Evolutionary conservation across 116 monocot genomes (phyloP), one percentile per base, ranked within the genome.

Genomic region (Phalaenopsis hybrid): DNA sequence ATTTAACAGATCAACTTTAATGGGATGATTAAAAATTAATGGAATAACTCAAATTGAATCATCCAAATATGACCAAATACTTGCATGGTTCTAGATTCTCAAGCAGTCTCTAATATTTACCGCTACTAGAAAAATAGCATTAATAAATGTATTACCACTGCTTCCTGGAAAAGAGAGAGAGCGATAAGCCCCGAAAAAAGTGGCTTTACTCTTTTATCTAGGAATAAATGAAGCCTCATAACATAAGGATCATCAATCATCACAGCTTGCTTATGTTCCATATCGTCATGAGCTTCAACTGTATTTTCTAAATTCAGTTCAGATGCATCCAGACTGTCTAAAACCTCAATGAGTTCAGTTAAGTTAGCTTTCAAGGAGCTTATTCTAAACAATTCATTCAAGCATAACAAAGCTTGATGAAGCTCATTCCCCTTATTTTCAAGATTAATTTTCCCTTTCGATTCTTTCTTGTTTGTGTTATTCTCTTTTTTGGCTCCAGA

Each of bases 361-460:
- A 89, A 74, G 11, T 85, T 6, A 80, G 75, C 82, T 52, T 79
- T 83, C 0, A 74, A 74, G 45, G 75, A 68, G 80, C 74, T 88
- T 74, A 88, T 41, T 61, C 82, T 90, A 67, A 93, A 83, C 73
- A 95, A 79, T 72, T 93, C 92, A 59, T 87, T 90, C 81, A 98
- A 88, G 84, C 93, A 98, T 63, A 82, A 75, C 23, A 98, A 78
- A 59, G 92, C 83, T 55, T 89, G 65, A 85, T 45, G 79, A 13
- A 92, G 81, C 48, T 86, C 86, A 41, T 85, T 83, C 10, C 41
- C 81, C 81, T 86, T 89, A 58, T 20, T 80, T 76, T 85, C 86
- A 43, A 51, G 5, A 57, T 34, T 41, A 65, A 79, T 96, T 79
- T 85, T 96, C 41, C 84, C 88, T 84, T 89, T 93, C 45, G 48